Percentiles rank a stretch among this genome's conserved stretches.
These are phyloP conservation scores for Trichoderma parareesei DNA, from an alignment of 495 filamentous ascomycete genomes.

Conservation along the genomic window DNA sequence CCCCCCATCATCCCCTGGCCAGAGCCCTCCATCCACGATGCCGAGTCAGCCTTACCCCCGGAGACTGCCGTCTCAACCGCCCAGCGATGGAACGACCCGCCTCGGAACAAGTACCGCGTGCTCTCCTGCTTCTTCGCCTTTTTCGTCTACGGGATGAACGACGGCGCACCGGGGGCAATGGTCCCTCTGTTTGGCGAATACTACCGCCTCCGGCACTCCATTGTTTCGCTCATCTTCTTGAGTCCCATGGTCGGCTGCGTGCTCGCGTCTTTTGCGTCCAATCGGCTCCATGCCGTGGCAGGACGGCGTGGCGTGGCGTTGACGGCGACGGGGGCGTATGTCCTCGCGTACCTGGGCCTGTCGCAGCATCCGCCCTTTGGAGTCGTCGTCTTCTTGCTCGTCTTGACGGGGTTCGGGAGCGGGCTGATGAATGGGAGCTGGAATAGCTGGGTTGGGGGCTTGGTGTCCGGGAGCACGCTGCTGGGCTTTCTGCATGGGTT, in stretches of 20 bases:
- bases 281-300: constrained; percentile 44
- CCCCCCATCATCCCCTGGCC: neutral
- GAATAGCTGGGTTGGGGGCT: constrained; percentile 77
- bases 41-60: neutral
- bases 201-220: constrained; percentile 65
- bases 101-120: constrained; percentile 57
- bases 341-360: constrained; percentile 61
- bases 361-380: constrained; percentile 67
- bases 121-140: constrained; percentile 65
- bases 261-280: constrained; percentile 59
- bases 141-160: constrained; percentile 71
- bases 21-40: neutral
- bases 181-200: constrained; percentile 41
- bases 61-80: neutral
- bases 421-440: constrained; percentile 65
- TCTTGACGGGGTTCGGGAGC: constrained; percentile 63
- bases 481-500: constrained; percentile 64
- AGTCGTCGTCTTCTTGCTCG: constrained; percentile 59
- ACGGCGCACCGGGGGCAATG: constrained; percentile 70
- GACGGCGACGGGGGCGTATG: constrained; percentile 52
- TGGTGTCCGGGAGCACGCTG: constrained; percentile 59
- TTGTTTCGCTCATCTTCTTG: constrained; percentile 76
- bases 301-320: constrained; percentile 71
- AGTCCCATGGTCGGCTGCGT: constrained; percentile 75
- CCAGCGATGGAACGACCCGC: constrained; percentile 62